Percentiles rank a stretch among this genome's conserved stretches.
phyloP scores from a whole-genome alignment of 2,329 filamentous ascomycete genomes.

The Sporothrix humicola region DNA sequence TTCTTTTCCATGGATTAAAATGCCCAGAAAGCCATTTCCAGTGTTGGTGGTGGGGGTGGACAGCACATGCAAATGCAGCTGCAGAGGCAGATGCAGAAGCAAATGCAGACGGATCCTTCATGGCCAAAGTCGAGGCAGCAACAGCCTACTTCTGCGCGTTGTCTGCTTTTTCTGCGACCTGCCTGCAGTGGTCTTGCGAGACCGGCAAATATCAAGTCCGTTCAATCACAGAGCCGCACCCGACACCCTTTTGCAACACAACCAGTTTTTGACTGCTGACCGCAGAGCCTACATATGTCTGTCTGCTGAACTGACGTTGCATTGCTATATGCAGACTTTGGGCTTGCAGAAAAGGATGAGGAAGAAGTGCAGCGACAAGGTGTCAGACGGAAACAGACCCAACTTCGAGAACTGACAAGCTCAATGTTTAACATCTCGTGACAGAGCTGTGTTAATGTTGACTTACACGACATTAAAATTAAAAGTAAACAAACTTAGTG shows the following conservation, averaged over 20 bases:
- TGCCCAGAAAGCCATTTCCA: too few species aligned
- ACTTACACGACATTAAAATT: too few species aligned
- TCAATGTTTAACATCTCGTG: neutral
- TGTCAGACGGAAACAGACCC: too few species aligned
- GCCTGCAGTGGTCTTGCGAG: too few species aligned
- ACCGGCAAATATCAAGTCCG: neutral
- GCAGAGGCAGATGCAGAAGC: neutral
- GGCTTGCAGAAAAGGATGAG: neutral
- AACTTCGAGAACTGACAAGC: too few species aligned
- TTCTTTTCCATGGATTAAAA: too few species aligned
- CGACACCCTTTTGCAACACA: neutral
- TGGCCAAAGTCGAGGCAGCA: neutral
- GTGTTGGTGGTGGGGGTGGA: neutral
- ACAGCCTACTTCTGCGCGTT: neutral
- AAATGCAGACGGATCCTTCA: neutral
- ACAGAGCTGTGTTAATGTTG: too few species aligned
- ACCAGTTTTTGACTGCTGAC: neutral
- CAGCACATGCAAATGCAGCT: too few species aligned
- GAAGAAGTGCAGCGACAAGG: too few species aligned
- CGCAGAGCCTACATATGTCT: neutral
- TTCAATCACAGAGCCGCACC: slow-evolving; percentile 2
- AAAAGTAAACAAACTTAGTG: too few species aligned
- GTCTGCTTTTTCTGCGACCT: too few species aligned
- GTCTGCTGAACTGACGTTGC: neutral
- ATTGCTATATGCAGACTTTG: neutral